Evolutionary conservation across 164 flowering plant genomes (phyloP).

Genomic region (Magnolia changhungtana): DNA sequence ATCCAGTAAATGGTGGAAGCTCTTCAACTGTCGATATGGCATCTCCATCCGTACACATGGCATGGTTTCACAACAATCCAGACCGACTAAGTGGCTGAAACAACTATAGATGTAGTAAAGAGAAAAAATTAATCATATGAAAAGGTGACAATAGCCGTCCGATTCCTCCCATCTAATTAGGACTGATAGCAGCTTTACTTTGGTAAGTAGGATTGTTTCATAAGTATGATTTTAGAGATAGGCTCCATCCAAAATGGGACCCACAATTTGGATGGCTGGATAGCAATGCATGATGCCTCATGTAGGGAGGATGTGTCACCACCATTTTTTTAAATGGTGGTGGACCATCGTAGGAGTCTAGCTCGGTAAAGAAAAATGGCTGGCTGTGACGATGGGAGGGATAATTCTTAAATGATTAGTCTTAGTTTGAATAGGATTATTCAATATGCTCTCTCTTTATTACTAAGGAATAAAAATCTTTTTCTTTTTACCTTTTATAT

Average conservation of each 20-base stretch:
- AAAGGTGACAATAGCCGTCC: no score
- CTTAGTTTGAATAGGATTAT: background rate
- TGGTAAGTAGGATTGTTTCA: background rate
- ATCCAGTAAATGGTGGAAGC: no score
- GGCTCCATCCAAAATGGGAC: background rate
- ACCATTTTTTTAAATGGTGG: background rate
- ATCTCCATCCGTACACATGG: no score
- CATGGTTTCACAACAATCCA: no score
- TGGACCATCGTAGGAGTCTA: background rate
- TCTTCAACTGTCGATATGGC: no score
- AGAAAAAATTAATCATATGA: no score
- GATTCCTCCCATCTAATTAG: background rate
- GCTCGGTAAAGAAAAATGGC: background rate
- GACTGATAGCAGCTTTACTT: background rate
- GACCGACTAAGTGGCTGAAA: no score
- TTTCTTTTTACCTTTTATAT: background rate
- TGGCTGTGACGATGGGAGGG: background rate
- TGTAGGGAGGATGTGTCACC: background rate
- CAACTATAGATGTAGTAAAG: no score
- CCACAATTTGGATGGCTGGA: no score
- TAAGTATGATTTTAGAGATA: background rate
- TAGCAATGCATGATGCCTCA: no score
- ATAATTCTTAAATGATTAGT: slow-evolving; percentile 4
- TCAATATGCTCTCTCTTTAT: background rate
- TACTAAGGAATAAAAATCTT: background rate